Conservation (phyloP, 1,284 basidiomycete species). For the Phellopilus nigrolimitatus region DNA sequence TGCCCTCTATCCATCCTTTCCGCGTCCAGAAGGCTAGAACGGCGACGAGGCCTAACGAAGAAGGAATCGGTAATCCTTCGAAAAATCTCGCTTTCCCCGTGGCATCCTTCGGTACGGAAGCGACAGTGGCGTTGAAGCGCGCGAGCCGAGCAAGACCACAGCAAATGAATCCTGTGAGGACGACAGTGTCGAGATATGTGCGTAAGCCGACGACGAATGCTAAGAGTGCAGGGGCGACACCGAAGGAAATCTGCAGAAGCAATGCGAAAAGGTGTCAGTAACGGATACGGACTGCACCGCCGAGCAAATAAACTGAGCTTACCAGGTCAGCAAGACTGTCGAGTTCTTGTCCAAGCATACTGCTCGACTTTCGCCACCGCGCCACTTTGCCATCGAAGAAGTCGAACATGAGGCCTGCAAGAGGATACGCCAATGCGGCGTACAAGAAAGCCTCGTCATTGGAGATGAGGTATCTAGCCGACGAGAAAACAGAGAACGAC, state of each 20-base stretch:
- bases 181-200: conserved; percentile 83
- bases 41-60: conserved; percentile 78
- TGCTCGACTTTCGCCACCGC: conserved; percentile 91
- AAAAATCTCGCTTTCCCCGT: conserved; percentile 92
- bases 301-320: conserved; percentile 30
- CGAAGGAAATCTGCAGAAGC: conserved; percentile 85
- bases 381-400: conserved; percentile 98
- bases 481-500: conserved; percentile 91
- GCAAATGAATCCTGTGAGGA: conserved; percentile 89
- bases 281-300: conserved; percentile 13
- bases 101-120: conserved; percentile 84
- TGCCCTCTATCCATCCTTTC: conserved; percentile 78
- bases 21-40: conserved; percentile 81
- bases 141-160: conserved; percentile 94
- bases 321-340: conserved; percentile 96
- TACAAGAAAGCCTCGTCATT: conserved; percentile 80
- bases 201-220: conserved; percentile 91
- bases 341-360: conserved; percentile 97
- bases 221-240: conserved; percentile 90
- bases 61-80: conserved; percentile 96
- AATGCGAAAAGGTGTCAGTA: neutral
- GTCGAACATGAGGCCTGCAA: conserved; percentile 97
- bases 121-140: conserved; percentile 98
- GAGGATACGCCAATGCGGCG: conserved; percentile 82
- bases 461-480: conserved; percentile 81